These are phyloP conservation scores for Gentiana dahurica DNA, from an alignment of 257 asterid species.

Conservation along the genomic window DNA sequence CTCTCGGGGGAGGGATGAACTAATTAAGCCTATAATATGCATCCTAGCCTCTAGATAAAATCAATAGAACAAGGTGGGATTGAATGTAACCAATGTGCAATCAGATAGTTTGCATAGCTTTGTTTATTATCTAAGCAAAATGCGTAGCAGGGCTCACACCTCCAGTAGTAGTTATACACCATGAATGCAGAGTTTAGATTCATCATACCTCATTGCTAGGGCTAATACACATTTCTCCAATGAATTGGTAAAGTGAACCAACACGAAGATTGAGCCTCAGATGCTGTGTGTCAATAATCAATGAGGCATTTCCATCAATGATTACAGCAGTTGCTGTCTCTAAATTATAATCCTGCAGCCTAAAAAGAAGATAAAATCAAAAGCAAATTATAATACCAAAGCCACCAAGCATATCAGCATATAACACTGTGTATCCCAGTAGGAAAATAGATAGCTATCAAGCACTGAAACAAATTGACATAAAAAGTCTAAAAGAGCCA, in stretches of 20 bases:
- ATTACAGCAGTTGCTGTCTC: slow-evolving; percentile 66
- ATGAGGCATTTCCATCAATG: slow-evolving; percentile 51
- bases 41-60: neutral
- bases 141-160: too few species aligned
- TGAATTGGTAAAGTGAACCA: slow-evolving; percentile 75
- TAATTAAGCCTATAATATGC: too few species aligned
- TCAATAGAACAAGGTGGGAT: neutral
- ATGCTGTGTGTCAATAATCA: slow-evolving; percentile 56
- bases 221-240: slow-evolving; percentile 66
- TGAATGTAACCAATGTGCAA: too few species aligned
- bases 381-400: neutral
- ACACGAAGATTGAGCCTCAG: slow-evolving; percentile 48
- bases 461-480: too few species aligned
- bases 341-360: slow-evolving; percentile 61
- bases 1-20: too few species aligned
- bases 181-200: neutral
- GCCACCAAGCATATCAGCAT: neutral
- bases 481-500: too few species aligned
- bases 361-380: slow-evolving; percentile 13
- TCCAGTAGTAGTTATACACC: neutral
- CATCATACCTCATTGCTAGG: slow-evolving; percentile 50
- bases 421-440: neutral
- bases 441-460: too few species aligned
- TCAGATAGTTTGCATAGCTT: too few species aligned
- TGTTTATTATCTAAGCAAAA: too few species aligned